A percentile compares a stretch with the other conserved stretches of the same genome.
Evolutionary conservation across 768 basidiomycete genomes (phyloP).

Genomic region (Mycena rebaudengoi): DNA sequence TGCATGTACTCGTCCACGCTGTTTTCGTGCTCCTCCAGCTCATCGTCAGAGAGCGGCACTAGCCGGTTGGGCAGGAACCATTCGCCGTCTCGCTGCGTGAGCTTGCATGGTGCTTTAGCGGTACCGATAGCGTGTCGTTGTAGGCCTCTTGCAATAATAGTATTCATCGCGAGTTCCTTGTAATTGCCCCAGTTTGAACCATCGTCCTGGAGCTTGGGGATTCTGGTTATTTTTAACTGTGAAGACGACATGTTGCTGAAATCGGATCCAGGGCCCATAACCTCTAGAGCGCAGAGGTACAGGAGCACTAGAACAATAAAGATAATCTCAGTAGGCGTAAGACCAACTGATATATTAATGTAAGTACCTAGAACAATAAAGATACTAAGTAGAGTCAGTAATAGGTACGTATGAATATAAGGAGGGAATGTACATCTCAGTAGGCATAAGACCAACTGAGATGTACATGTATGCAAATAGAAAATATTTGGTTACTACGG

Average conservation of each 20-base stretch:
- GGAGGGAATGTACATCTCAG: no score
- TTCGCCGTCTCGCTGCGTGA: not conserved
- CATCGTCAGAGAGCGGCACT: not conserved
- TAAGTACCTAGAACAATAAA: no score
- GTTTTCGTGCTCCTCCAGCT: not conserved
- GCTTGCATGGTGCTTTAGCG: not conserved
- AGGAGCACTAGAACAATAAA: no score
- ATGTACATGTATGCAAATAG: no score
- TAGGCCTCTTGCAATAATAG: not conserved
- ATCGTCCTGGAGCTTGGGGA: not conserved
- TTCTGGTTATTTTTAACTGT: not conserved
- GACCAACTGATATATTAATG: no score
- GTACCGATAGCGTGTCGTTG: not conserved
- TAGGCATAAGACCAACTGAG: no score
- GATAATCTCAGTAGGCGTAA: no score
- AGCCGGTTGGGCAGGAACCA: not conserved
- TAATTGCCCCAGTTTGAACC: not conserved
- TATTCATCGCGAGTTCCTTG: not conserved
- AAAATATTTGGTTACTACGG: no score
- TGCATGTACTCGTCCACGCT: slow-evolving; percentile 2
- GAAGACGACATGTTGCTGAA: not conserved
- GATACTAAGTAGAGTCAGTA: no score
- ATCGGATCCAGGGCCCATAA: not conserved
- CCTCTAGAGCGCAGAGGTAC: not conserved
- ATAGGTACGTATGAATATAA: no score